A percentile compares a stretch with the other conserved stretches of the same genome.
Conservation (phyloP, 345 rosid genomes). For the Schrenkiella parvula region DNA sequence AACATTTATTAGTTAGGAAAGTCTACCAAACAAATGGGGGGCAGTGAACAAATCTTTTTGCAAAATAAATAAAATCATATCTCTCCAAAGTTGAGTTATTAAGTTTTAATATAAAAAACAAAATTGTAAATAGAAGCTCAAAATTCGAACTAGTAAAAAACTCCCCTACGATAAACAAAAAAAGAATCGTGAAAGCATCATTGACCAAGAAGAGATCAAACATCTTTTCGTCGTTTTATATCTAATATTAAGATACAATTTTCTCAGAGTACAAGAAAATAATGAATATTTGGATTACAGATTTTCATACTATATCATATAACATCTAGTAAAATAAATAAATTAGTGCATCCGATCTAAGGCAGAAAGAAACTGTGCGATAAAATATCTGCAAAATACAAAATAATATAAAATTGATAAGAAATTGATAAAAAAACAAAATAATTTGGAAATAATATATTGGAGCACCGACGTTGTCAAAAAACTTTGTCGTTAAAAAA, state of each 20-base stretch:
- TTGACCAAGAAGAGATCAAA: neutral
- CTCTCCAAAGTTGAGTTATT: neutral
- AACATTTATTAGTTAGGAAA: conserved; percentile 9
- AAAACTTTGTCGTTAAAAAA: no score
- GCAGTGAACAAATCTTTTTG: neutral
- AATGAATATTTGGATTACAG: neutral
- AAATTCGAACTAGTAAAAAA: neutral
- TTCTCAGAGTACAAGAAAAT: neutral
- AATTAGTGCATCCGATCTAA: no score
- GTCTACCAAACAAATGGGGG: neutral
- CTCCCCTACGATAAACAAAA: neutral
- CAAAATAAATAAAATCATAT: neutral
- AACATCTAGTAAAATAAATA: no score
- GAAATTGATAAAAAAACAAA: no score
- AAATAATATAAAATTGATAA: no score
- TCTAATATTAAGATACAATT: neutral
- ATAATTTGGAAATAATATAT: no score
- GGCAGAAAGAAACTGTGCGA: no score
- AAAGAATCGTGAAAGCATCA: neutral
- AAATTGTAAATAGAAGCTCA: neutral
- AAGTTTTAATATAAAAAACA: neutral
- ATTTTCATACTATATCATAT: no score
- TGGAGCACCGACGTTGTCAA: no score
- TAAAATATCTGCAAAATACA: no score
- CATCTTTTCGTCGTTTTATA: neutral